Evolutionary conservation across 2,329 filamentous ascomycete species (phyloP).

Genomic region (Pseudogymnoascus sp.): DNA sequence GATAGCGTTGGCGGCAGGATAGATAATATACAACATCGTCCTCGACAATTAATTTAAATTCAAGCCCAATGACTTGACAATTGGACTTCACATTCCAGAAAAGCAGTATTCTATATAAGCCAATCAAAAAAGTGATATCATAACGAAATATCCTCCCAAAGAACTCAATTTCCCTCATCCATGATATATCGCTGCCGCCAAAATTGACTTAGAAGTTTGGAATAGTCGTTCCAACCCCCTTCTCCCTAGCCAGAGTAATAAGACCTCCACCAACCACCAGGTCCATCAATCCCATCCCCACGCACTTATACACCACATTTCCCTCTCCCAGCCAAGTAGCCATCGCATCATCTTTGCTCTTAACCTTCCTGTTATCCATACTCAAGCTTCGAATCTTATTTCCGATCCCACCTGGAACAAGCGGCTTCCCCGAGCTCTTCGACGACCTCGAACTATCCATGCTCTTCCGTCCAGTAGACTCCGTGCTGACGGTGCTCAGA

Average conservation of each 20-base stretch:
- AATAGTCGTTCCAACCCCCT: constrained; percentile 39
- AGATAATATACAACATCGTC: background rate
- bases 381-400: background rate
- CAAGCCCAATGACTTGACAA: background rate
- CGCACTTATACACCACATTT: constrained; percentile 63
- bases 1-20: constrained; percentile 31
- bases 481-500: background rate
- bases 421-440: background rate
- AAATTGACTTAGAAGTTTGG: background rate
- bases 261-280: constrained; percentile 54
- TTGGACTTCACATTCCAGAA: background rate
- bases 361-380: constrained; percentile 9
- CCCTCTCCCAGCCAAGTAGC: constrained; percentile 33
- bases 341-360: constrained; percentile 12
- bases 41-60: background rate
- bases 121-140: background rate
- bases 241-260: constrained; percentile 47
- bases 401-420: background rate
- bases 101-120: background rate
- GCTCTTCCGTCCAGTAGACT: background rate
- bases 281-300: constrained; percentile 61
- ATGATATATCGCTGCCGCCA: background rate
- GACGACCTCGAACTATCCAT: background rate
- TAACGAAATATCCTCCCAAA: background rate
- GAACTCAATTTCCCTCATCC: background rate